A percentile compares a stretch with the other conserved stretches of the same genome.
Evolutionary conservation across 768 basidiomycete genomes (phyloP).

Genomic region (Phanerochaete carnosa): DNA sequence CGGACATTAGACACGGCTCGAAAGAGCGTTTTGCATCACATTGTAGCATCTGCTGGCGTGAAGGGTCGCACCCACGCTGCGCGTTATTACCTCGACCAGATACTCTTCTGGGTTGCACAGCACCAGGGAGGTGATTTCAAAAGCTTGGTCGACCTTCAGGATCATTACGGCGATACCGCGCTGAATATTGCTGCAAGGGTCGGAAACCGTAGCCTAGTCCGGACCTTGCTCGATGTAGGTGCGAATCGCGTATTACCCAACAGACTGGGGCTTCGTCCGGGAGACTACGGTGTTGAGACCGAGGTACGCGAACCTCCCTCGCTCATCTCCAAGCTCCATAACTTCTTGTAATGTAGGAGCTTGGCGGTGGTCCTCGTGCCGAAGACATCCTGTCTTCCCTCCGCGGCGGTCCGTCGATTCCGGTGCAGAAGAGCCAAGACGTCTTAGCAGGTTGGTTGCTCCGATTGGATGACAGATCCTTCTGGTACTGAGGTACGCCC

Average conservation of each 20-base stretch:
- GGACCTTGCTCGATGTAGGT: slow-evolving; percentile 85
- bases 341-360: slow-evolving; percentile 42
- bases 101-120: slow-evolving; percentile 83
- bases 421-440: slow-evolving; percentile 86
- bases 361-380: slow-evolving; percentile 63
- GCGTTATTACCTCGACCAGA: slow-evolving; percentile 87
- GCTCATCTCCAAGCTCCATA: background rate
- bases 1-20: slow-evolving; percentile 85
- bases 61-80: slow-evolving; percentile 83
- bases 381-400: slow-evolving; percentile 80
- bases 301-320: slow-evolving; percentile 53
- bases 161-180: slow-evolving; percentile 94
- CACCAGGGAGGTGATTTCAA: slow-evolving; percentile 73
- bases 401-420: slow-evolving; percentile 69
- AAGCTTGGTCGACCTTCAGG: slow-evolving; percentile 85
- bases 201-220: slow-evolving; percentile 84
- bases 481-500: slow-evolving; percentile 10
- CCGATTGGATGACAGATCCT: background rate
- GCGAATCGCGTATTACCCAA: slow-evolving; percentile 88
- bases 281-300: slow-evolving; percentile 92
- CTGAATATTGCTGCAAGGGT: slow-evolving; percentile 94
- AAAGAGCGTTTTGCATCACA: slow-evolving; percentile 88
- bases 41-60: slow-evolving; percentile 86
- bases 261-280: slow-evolving; percentile 89
- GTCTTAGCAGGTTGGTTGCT: slow-evolving; percentile 64